Percentiles rank a stretch among this genome's conserved stretches.
These are phyloP conservation scores for Cytospora piceicola DNA, from an alignment of 2,329 filamentous ascomycete species.

Conservation along the genomic window DNA sequence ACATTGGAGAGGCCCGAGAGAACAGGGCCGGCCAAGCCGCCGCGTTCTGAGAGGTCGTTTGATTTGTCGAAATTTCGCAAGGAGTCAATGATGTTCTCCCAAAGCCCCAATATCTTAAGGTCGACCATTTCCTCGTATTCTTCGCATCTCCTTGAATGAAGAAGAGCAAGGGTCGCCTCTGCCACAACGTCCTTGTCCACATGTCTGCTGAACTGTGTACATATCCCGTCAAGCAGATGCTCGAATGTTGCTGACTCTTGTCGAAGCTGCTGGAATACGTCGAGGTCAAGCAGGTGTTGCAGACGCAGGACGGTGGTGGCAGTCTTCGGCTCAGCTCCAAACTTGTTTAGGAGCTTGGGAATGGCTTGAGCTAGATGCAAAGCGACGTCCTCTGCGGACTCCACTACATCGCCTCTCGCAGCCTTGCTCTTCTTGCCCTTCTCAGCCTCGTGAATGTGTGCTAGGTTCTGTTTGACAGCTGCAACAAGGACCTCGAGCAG, in stretches of 20 bases:
- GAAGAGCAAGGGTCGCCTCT: constrained; percentile 79
- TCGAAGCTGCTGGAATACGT: constrained; percentile 84
- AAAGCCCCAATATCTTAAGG: constrained; percentile 77
- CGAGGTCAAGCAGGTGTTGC: constrained; percentile 83
- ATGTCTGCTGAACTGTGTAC: constrained; percentile 92
- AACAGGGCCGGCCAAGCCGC: constrained; percentile 66
- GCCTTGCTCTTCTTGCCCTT: constrained; percentile 58
- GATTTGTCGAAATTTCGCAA: constrained; percentile 73
- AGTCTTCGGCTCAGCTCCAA: constrained; percentile 84
- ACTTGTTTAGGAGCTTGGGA: constrained; percentile 87
- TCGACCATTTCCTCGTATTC: constrained; percentile 87
- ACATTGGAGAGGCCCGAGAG: constrained; percentile 74
- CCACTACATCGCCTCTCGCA: constrained; percentile 65
- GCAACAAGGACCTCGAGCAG: constrained; percentile 86
- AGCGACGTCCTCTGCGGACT: constrained; percentile 78
- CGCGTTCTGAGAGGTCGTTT: constrained; percentile 72
- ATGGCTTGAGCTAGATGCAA: constrained; percentile 78
- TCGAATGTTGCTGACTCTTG: constrained; percentile 83
- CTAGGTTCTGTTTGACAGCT: constrained; percentile 75
- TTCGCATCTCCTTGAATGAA: constrained; percentile 84
- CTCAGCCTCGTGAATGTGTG: constrained; percentile 67
- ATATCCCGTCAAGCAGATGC: constrained; percentile 85
- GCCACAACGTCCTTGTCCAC: constrained; percentile 82
- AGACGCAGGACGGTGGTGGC: constrained; percentile 84
- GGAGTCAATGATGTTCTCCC: constrained; percentile 80